These are phyloP conservation scores for Chlorociboria aeruginascens DNA, from an alignment of 495 filamentous ascomycete genomes.

Conservation along the genomic window DNA sequence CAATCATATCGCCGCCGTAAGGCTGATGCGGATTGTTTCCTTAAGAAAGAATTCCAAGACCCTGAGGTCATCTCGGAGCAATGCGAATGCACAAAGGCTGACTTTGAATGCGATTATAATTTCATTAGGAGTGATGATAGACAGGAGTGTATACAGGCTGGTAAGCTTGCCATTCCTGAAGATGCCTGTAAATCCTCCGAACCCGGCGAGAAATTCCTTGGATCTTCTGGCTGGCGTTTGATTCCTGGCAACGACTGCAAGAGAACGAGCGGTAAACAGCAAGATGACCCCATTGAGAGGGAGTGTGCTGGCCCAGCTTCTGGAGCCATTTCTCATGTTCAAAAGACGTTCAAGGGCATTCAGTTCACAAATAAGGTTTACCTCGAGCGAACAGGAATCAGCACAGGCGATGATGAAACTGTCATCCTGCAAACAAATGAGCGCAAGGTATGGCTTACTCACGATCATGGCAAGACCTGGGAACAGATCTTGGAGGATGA, in stretches of 20 bases:
- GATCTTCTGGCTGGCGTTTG: constrained; percentile 77
- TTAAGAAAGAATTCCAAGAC: constrained; percentile 75
- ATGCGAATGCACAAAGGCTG: constrained; percentile 69
- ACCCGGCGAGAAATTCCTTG: constrained; percentile 57
- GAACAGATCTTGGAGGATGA: constrained; percentile 39
- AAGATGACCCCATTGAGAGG: constrained; percentile 48
- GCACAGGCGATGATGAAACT: constrained; percentile 60
- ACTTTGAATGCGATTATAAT: constrained; percentile 94
- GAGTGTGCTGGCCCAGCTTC: constrained; percentile 44
- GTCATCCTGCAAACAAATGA: constrained; percentile 65
- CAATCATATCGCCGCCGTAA: constrained; percentile 76
- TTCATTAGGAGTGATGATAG: constrained; percentile 46
- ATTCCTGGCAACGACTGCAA: constrained; percentile 87
- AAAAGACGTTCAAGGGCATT: constrained; percentile 44
- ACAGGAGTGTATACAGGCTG: constrained; percentile 46
- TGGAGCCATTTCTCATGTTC: constrained; percentile 46
- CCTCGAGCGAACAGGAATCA: constrained; percentile 64
- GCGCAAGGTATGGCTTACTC: constrained; percentile 48
- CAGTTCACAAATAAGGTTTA: constrained; percentile 58
- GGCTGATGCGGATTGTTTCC: constrained; percentile 75
- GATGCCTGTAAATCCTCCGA: constrained; percentile 54
- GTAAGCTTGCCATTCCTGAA: constrained; percentile 32
- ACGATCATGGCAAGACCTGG: constrained; percentile 84
- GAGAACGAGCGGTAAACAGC: constrained; percentile 34
- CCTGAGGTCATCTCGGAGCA: constrained; percentile 46